Evolutionary conservation across 352 stramenopile species (phyloP).

Genomic region (Globisporangium camurandrum): DNA sequence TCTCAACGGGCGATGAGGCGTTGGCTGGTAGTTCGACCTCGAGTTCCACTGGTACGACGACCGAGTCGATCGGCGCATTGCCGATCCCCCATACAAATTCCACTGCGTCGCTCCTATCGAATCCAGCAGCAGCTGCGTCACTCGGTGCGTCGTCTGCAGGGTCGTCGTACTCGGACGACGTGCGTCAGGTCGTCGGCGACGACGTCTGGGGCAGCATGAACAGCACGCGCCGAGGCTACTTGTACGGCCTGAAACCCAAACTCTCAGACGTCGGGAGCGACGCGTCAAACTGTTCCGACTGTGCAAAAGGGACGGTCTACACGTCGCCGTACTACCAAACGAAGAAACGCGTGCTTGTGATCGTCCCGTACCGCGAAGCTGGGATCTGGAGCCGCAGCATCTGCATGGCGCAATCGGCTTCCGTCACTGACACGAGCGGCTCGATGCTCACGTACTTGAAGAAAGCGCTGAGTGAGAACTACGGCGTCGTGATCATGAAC

Average conservation of each 20-base stretch:
- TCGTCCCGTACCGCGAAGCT: constrained; percentile 77
- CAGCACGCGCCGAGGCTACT: constrained; percentile 11
- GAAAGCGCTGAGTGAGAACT: constrained; percentile 75
- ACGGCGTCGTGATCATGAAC: constrained; percentile 81
- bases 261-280: constrained; percentile 19
- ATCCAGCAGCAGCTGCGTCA: constrained; percentile 3
- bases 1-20: constrained; percentile 46
- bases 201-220: constrained; percentile 16
- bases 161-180: constrained; percentile 20
- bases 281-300: constrained; percentile 35
- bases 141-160: too few species aligned
- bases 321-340: constrained; percentile 50
- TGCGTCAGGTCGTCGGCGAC: constrained; percentile 11
- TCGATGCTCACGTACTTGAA: constrained; percentile 77
- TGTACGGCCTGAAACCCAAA: constrained; percentile 23
- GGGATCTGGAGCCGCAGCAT: constrained; percentile 84
- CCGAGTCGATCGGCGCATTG: not conserved
- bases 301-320: constrained; percentile 60
- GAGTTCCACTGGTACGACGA: constrained; percentile 2
- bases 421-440: constrained; percentile 46
- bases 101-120: constrained; percentile 6
- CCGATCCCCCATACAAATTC: constrained; percentile 4
- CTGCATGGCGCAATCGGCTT: constrained; percentile 65
- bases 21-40: constrained; percentile 3
- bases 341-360: constrained; percentile 66